A percentile compares a stretch with the other conserved stretches of the same genome.
Conservation (phyloP, 495 filamentous ascomycete genomes). For the Hypoxylon intermedium region DNA sequence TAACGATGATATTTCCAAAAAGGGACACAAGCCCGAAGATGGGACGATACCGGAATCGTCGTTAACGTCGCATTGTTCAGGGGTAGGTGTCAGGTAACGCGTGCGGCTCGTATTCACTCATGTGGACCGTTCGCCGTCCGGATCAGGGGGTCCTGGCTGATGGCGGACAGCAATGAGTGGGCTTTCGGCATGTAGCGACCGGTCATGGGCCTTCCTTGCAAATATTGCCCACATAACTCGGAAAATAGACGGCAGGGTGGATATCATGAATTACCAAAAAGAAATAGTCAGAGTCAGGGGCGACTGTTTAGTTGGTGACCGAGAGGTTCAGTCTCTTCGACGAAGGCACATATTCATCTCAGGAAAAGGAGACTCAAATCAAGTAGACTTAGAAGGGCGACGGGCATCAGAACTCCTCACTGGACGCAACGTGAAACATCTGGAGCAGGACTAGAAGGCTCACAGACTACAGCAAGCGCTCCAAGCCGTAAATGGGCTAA, state of each 20-base stretch:
- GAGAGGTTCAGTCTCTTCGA: too few relatives aligned
- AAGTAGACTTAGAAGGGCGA: slow-evolving; percentile 14
- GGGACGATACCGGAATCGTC: slow-evolving; percentile 23
- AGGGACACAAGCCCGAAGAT: slow-evolving; percentile 13
- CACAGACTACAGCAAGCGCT: not conserved
- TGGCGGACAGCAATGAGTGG: slow-evolving; percentile 21
- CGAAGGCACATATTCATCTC: too few relatives aligned
- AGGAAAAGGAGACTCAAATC: not conserved
- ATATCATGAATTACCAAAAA: too few relatives aligned
- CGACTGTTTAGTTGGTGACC: too few relatives aligned
- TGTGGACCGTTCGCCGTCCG: slow-evolving; percentile 8
- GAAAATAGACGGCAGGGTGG: too few relatives aligned
- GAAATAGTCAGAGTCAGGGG: too few relatives aligned
- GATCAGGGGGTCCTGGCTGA: slow-evolving; percentile 13
- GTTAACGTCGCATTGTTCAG: slow-evolving; percentile 32
- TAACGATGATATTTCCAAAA: slow-evolving; percentile 25
- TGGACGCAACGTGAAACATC: slow-evolving; percentile 24
- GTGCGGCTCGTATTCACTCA: slow-evolving; percentile 33
- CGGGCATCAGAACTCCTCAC: slow-evolving; percentile 5
- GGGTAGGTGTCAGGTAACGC: slow-evolving; percentile 45
- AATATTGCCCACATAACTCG: not conserved
- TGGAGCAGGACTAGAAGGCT: slow-evolving; percentile 1
- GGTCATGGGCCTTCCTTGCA: slow-evolving; percentile 13
- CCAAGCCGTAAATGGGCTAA: not conserved
- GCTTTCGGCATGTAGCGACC: slow-evolving; percentile 27